Conservation (phyloP, 257 asterid species). For the Solanum sparsipilum region DNA sequence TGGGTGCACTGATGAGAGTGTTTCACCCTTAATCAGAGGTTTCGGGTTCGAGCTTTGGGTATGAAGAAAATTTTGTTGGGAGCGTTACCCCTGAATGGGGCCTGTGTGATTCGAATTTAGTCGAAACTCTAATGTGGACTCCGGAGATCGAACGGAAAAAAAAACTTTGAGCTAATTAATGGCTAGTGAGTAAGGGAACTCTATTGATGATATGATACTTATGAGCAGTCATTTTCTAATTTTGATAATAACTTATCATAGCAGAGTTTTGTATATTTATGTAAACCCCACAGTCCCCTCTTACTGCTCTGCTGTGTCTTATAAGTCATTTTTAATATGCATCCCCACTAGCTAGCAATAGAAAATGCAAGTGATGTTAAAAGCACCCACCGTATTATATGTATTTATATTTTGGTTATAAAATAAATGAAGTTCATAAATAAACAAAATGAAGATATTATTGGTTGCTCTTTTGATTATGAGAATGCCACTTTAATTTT, state of each 20-base stretch:
- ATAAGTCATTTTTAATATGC: not conserved
- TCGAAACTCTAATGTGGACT: no score
- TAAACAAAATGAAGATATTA: not conserved
- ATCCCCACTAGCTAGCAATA: not conserved
- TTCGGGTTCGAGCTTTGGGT: no score
- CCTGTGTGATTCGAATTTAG: no score
- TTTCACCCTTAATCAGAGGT: no score
- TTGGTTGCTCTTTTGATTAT: not conserved
- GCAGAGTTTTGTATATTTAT: not conserved
- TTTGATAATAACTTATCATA: not conserved
- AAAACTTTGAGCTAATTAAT: not conserved
- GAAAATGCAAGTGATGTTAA: not conserved
- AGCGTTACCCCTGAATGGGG: no score
- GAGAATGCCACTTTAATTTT: not conserved
- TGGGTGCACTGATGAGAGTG: no score
- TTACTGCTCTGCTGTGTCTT: not conserved
- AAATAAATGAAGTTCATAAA: not conserved
- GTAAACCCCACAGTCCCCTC: not conserved
- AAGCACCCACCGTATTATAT: not conserved
- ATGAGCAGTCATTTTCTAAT: not conserved
- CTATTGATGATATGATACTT: not conserved
- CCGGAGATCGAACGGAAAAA: no score
- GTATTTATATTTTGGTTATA: not conserved
- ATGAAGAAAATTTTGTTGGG: no score
- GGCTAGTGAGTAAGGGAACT: not conserved